Evolutionary conservation across 495 filamentous ascomycete species (phyloP), one percentile per base, ranked within the genome.

Genomic region (Penicillium salamii): DNA sequence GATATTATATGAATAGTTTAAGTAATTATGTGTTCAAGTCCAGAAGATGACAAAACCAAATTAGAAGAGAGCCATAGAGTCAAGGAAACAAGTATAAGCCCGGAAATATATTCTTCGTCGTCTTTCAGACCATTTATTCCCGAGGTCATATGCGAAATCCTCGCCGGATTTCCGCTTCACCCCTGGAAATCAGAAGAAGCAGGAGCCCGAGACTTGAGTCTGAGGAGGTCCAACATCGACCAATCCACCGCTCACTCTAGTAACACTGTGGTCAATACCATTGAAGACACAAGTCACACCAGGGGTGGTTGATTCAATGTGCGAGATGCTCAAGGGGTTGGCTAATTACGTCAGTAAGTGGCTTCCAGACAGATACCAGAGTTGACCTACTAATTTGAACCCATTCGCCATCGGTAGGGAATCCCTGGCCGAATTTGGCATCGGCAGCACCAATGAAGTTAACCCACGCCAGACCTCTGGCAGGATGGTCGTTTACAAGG

Each of bases 141-240:
- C n/a, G n/a, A n/a, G n/a, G n/a, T n/a, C n/a, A n/a, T n/a, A n/a
- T n/a, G n/a, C n/a, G n/a, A n/a, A n/a, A n/a, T n/a, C n/a, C n/a
- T n/a, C n/a, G n/a, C n/a, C n/a, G n/a, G n/a, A n/a, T n/a, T n/a
- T n/a, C n/a, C n/a, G n/a, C n/a, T n/a, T n/a, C n/a, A n/a, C n/a
- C n/a, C n/a, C n/a, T n/a, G n/a, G 28, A 33, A 6, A 18, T 26
- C 20, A 38, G 21, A 35, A 18, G 33, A 18, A 12, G 36, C 56
- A 55, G 17, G 39, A 36, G 7, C 56, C 56, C 28, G 43, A 17
- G 23, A 55, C 12, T 48, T 59, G 71, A 5, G 67, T 62, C 64
- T 74, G 69, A 4, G 70, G 70, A 29, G 67, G 63, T 9, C 61
- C 63, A 39, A 70, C 67, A 52, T 63, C 57, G 1, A 61, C 54